Evolutionary conservation across 2,329 filamentous ascomycete species (phyloP).

Genomic region (Pseudogymnoascus destructans): DNA sequence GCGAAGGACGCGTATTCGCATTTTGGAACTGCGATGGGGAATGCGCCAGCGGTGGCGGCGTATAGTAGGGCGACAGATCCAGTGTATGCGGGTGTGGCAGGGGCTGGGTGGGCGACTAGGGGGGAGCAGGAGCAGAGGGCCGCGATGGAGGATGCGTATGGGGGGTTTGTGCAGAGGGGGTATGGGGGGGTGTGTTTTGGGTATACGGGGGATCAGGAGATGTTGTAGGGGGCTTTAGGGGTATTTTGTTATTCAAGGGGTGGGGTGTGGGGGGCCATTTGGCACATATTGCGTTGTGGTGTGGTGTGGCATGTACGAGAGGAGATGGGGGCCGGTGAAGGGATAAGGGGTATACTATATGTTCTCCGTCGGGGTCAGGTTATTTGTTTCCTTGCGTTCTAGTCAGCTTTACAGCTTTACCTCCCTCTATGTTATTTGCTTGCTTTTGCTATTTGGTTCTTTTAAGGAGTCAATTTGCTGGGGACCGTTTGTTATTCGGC

Average conservation of each 20-base stretch:
- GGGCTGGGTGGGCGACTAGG: slow-evolving; percentile 24
- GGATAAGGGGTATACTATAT: neutral
- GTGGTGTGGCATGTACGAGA: neutral
- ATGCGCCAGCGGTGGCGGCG: slow-evolving; percentile 14
- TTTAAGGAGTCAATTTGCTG: neutral
- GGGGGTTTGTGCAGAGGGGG: slow-evolving; percentile 41
- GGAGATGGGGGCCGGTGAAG: neutral
- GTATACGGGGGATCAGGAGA: slow-evolving; percentile 2
- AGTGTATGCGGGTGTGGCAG: slow-evolving; percentile 37
- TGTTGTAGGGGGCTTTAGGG: neutral
- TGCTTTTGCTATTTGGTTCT: neutral
- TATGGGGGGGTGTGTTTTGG: neutral
- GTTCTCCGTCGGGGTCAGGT: neutral
- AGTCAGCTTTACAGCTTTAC: neutral
- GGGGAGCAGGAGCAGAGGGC: slow-evolving; percentile 27
- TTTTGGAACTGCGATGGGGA: slow-evolving; percentile 31
- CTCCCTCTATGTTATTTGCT: neutral
- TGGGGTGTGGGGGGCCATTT: neutral
- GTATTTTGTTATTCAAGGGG: neutral
- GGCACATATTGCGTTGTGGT: neutral
- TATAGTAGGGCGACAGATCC: slow-evolving; percentile 53
- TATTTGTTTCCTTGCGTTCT: neutral
- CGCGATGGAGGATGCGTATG: slow-evolving; percentile 57
- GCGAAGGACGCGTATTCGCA: slow-evolving; percentile 33
- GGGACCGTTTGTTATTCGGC: neutral